Conservation (phyloP, 148 eudicot species). For the Camellia granthamiana region DNA sequence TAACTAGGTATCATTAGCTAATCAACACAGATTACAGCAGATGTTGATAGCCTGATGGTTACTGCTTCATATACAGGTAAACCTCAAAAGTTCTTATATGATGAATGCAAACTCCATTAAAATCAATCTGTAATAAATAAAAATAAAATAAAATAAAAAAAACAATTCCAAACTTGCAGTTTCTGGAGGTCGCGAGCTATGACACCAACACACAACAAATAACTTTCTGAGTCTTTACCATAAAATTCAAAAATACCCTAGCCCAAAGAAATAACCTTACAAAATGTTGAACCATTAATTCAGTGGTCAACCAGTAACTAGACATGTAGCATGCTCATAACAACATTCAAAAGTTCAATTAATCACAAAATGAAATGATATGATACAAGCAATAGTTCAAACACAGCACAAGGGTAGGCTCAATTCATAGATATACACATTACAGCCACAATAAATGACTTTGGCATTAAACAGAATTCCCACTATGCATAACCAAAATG, state of each 20-base stretch:
- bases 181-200: too few relatives aligned
- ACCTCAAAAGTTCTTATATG: neutral
- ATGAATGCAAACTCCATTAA: neutral
- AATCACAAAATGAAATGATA: neutral
- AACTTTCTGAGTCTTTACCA: too few relatives aligned
- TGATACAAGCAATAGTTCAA: neutral
- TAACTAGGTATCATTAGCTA: neutral
- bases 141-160: too few relatives aligned
- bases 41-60: neutral
- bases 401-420: neutral
- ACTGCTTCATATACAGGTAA: neutral
- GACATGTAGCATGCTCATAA: neutral
- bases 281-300: too few relatives aligned
- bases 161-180: too few relatives aligned
- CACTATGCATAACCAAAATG: neutral
- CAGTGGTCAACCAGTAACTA: neutral
- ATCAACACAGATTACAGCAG: neutral
- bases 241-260: too few relatives aligned
- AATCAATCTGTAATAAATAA: too few relatives aligned
- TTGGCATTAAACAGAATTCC: neutral
- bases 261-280: too few relatives aligned
- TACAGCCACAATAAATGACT: neutral
- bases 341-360: neutral
- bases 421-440: neutral
- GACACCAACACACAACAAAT: too few relatives aligned